phyloP scores from a whole-genome alignment of 805 yeast species.

The Candida ortonii region DNA sequence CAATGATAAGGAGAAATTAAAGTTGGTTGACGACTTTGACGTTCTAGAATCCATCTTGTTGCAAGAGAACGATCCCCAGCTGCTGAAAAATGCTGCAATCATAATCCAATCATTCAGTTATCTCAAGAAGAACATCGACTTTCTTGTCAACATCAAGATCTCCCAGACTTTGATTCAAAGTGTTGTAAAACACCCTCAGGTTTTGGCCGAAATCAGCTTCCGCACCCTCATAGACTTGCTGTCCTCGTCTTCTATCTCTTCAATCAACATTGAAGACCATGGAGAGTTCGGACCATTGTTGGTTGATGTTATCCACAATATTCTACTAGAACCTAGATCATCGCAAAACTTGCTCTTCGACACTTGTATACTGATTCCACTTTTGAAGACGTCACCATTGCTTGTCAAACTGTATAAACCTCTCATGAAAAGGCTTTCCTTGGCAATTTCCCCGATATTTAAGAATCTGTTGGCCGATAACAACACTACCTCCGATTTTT shows the following conservation, averaged over 20 bases:
- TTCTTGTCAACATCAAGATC: constrained; percentile 17
- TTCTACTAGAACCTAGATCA: constrained; percentile 11
- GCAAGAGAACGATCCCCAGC: constrained; percentile 12
- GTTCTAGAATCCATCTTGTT: constrained; percentile 14
- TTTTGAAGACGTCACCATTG: constrained; percentile 12
- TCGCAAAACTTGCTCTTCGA: constrained; percentile 20
- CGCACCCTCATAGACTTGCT: constrained; percentile 27
- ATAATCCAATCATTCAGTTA: constrained; percentile 31
- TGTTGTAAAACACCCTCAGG: constrained; percentile 15
- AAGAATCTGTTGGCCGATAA: constrained; percentile 17
- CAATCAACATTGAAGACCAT: constrained; percentile 9
- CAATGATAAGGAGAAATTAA: constrained; percentile 29
- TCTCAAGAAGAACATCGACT: constrained; percentile 20
- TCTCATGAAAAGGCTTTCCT: constrained; percentile 23
- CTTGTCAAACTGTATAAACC: constrained; percentile 21
- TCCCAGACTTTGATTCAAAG: constrained; percentile 19
- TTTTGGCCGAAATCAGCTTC: constrained; percentile 25
- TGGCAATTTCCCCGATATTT: constrained; percentile 23
- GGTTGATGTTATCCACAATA: constrained; percentile 12
- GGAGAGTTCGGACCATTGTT: constrained; percentile 14
- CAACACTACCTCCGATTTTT: constrained; percentile 11
- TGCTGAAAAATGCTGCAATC: constrained; percentile 23
- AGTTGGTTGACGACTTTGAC: constrained; percentile 14
- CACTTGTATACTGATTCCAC: constrained; percentile 27
- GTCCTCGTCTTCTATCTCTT: constrained; percentile 19